These are phyloP conservation scores for Russula dissimulans DNA, from an alignment of 768 basidiomycete species.

Conservation along the genomic window DNA sequence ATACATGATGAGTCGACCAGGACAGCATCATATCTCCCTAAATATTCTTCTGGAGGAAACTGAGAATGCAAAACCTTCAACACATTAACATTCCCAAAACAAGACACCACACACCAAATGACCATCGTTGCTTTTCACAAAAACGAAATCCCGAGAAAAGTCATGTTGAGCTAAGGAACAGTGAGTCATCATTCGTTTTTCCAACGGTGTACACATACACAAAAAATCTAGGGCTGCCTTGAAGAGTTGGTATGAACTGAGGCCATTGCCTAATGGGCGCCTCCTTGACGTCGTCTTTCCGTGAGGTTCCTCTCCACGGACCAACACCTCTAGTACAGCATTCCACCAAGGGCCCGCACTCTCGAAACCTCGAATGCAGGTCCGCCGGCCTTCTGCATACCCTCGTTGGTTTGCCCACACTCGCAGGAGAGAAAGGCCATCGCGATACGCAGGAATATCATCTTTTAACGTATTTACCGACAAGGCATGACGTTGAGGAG, in stretches of 20 bases:
- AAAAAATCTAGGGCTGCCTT: constrained; percentile 78
- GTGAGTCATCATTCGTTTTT: not conserved
- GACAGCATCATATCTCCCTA: constrained; percentile 40
- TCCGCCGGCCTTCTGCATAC: constrained; percentile 46
- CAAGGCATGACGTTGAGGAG: constrained; percentile 41
- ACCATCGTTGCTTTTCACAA: constrained; percentile 46
- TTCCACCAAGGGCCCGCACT: constrained; percentile 61
- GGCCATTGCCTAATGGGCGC: constrained; percentile 61
- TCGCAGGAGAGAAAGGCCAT: constrained; percentile 70
- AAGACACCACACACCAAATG: constrained; percentile 38
- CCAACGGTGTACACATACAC: constrained; percentile 38
- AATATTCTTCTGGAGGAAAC: constrained; percentile 54
- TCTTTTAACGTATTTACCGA: constrained; percentile 38
- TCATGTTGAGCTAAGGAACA: constrained; percentile 54
- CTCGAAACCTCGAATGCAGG: constrained; percentile 64
- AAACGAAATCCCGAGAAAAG: constrained; percentile 46
- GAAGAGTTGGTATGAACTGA: constrained; percentile 89
- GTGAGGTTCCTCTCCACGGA: constrained; percentile 57
- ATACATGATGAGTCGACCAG: constrained; percentile 75
- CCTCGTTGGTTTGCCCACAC: constrained; percentile 90
- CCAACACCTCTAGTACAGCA: constrained; percentile 47
- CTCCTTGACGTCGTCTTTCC: constrained; percentile 27
- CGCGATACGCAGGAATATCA: constrained; percentile 48
- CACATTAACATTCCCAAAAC: not conserved
- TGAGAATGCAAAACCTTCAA: constrained; percentile 23